Evolutionary conservation across 2,329 filamentous ascomycete genomes (phyloP), one percentile per base, ranked within the genome.

Genomic region (Passalora sequoiae): DNA sequence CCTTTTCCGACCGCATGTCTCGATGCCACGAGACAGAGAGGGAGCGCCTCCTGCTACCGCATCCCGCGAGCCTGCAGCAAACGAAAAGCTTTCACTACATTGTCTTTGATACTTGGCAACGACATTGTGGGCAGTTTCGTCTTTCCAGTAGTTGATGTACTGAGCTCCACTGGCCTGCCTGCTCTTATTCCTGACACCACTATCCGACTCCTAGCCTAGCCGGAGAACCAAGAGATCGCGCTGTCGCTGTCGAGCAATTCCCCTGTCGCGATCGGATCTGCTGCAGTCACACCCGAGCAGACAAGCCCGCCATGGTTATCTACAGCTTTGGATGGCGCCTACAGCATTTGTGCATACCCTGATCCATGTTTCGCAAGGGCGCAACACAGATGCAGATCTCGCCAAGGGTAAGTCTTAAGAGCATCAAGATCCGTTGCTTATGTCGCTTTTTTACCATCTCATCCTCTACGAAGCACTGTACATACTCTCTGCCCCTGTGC

Each of bases 331-430:
- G 31, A 51, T 39, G 49, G 46, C 51, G 51, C 51, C 35, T 51
- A 49, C 22, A 43, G 43, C 38, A 39, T 17, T 17, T 44, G 44
- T 36, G 29, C 44, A 47, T 31, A 33, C 40, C 38, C 30, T 50
- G 43, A 49, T 35, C 47, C 44, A 40, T 46, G 46, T 25, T 30
- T 33, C 36, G 25, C 36, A 51, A 43, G 50, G 43, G 46, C 35
- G 22, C n/a, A 22, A 28, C 28, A n/a, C 38, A 45, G 38, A 47
- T 49, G 43, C 40, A 51, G 49, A 49, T 52, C 49, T 31, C 46
- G 49, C 49, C 51, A 50, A 54, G 49, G 41, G 47, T 36, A 41
- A 43, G 42, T 48, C 44, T 52, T 54, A 54, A 54, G 49, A 49
- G 40, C 40, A 25, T 39, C 24, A 40, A 47, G 40, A 40, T 25